Evolutionary conservation across 352 stramenopile genomes (phyloP).

Genomic region (Phytophthora europaea): DNA sequence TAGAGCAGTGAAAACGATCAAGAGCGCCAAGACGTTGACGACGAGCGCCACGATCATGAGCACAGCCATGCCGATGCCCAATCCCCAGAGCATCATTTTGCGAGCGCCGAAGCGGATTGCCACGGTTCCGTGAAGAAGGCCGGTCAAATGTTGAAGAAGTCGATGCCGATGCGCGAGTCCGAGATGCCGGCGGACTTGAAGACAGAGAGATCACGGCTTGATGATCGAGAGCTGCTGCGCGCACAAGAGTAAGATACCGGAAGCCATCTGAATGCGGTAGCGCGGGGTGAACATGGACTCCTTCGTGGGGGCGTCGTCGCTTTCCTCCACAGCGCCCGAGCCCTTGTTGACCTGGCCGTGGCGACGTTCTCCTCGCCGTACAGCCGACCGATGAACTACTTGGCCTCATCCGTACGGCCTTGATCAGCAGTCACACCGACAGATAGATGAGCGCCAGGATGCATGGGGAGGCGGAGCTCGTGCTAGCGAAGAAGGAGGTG

Average conservation of each 20-base stretch:
- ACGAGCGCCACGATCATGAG: constrained; percentile 54
- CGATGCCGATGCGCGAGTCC: no score
- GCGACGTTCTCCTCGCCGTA: no score
- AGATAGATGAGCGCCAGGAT: constrained; percentile 26
- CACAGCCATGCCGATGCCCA: constrained; percentile 40
- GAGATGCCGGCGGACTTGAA: no score
- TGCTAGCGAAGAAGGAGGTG: constrained; percentile 20
- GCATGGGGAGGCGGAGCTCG: constrained; percentile 23
- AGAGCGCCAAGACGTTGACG: constrained; percentile 16
- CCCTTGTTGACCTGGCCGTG: no score
- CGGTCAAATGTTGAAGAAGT: not conserved
- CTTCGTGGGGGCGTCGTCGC: no score
- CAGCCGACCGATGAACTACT: not conserved
- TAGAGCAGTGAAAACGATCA: constrained; percentile 13
- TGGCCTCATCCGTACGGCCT: not conserved
- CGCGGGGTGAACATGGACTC: no score
- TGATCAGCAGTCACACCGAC: not conserved
- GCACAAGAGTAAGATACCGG: constrained; percentile 17
- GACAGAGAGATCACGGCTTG: not conserved
- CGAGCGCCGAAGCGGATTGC: constrained; percentile 51
- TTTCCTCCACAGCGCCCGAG: no score
- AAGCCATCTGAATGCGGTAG: constrained; percentile 12
- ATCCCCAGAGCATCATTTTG: constrained; percentile 47
- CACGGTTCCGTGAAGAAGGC: constrained; percentile 25
- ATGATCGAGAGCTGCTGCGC: constrained; percentile 13